phyloP scores from a whole-genome alignment of 2,329 filamentous ascomycete genomes.

The Sclerotinia minor region DNA sequence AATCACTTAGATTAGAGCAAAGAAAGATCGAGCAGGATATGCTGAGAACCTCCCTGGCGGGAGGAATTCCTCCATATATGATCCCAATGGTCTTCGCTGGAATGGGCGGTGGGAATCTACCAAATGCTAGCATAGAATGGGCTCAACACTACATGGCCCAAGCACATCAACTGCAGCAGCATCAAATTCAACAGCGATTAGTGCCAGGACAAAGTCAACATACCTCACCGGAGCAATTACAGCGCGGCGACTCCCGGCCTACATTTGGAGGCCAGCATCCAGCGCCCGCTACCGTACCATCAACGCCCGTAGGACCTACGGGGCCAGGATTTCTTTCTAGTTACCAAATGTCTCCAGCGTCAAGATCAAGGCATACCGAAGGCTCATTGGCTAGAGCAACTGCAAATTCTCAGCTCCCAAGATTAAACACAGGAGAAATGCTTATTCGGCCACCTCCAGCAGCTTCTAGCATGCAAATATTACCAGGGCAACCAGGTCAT shows the following conservation, averaged over 20 bases:
- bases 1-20: constrained; percentile 68
- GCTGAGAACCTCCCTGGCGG: constrained; percentile 64
- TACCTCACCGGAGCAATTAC: constrained; percentile 55
- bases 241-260: constrained; percentile 53
- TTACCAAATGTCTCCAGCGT: constrained; percentile 42
- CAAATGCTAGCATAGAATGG: constrained; percentile 64
- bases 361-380: constrained; percentile 38
- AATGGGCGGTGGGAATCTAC: constrained; percentile 63
- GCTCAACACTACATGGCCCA: constrained; percentile 65
- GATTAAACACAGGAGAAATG: constrained; percentile 47
- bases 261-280: constrained; percentile 35
- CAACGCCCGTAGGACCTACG: constrained; percentile 37
- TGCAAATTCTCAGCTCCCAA: constrained; percentile 42
- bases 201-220: constrained; percentile 49
- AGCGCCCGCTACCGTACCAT: constrained; percentile 36
- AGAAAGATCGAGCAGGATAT: constrained; percentile 72
- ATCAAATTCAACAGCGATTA: constrained; percentile 43
- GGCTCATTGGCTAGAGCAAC: constrained; percentile 35
- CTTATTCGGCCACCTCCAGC: constrained; percentile 44
- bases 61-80: constrained; percentile 72
- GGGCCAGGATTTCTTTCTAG: constrained; percentile 37
- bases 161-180: constrained; percentile 50
- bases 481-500: constrained; percentile 47
- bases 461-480: constrained; percentile 46
- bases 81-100: constrained; percentile 74